These are phyloP conservation scores for Nothopassalora personata DNA, from an alignment of 2,329 filamentous ascomycete genomes.

Conservation along the genomic window DNA sequence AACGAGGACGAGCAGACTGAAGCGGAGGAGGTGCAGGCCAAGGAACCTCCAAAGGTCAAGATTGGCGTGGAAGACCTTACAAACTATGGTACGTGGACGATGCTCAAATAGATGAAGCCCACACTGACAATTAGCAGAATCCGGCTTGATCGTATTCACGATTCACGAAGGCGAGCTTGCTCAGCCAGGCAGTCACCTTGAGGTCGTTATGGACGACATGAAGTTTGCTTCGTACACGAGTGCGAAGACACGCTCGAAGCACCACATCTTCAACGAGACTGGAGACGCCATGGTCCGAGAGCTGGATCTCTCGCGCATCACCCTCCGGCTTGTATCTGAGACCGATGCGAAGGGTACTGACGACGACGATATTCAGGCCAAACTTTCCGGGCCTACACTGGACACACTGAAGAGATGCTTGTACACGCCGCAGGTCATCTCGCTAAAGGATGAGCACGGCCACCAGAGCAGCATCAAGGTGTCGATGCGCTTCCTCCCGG, in stretches of 20 bases:
- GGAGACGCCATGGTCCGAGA: slow-evolving; percentile 95
- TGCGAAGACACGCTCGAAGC: slow-evolving; percentile 63
- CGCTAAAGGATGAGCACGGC: slow-evolving; percentile 72
- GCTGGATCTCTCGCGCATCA: slow-evolving; percentile 92
- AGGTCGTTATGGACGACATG: slow-evolving; percentile 92
- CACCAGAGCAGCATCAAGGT: slow-evolving; percentile 75
- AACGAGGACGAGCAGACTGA: slow-evolving; percentile 45
- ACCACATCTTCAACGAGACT: slow-evolving; percentile 77
- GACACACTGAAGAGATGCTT: slow-evolving; percentile 73
- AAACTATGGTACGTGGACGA: slow-evolving; percentile 57
- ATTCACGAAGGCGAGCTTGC: slow-evolving; percentile 84
- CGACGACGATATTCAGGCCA: slow-evolving; percentile 71
- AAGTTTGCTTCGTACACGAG: slow-evolving; percentile 84
- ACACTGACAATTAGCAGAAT: slow-evolving; percentile 55
- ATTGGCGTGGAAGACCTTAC: slow-evolving; percentile 75
- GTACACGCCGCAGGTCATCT: slow-evolving; percentile 84
- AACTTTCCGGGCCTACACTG: slow-evolving; percentile 76
- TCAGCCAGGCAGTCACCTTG: slow-evolving; percentile 68
- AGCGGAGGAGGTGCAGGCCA: slow-evolving; percentile 39
- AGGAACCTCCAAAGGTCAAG: slow-evolving; percentile 66
- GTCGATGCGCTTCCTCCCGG: slow-evolving; percentile 88
- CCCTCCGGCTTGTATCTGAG: slow-evolving; percentile 77
- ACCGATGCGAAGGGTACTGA: slow-evolving; percentile 64
- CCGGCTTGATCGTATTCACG: slow-evolving; percentile 89
- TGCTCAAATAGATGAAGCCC: not conserved